Percentiles rank a stretch among this genome's conserved stretches.
Evolutionary conservation across 345 rosid species (phyloP).

Genomic region (Nephelium lappaceum): DNA sequence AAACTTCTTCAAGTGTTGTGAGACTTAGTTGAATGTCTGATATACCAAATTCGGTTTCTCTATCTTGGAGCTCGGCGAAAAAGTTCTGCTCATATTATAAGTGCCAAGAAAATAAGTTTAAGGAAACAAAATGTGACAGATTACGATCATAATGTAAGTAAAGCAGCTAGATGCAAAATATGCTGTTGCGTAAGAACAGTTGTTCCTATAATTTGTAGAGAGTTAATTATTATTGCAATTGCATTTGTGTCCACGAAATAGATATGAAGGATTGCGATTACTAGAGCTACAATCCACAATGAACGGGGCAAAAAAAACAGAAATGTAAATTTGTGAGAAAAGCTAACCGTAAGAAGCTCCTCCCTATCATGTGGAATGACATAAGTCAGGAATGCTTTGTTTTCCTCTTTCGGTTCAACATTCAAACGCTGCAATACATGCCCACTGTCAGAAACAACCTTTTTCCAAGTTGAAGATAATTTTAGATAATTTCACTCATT

Average conservation of each 20-base stretch:
- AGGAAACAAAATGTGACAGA: background rate
- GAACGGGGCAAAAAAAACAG: background rate
- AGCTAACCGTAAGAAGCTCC: slow-evolving; percentile 59
- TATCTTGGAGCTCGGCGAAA: slow-evolving; percentile 74
- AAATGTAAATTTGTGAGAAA: background rate
- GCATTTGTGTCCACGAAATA: background rate
- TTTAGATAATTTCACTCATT: slow-evolving; percentile 7
- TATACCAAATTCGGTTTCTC: slow-evolving; percentile 63
- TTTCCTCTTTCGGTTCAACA: slow-evolving; percentile 71
- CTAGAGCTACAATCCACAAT: background rate
- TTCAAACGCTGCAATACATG: slow-evolving; percentile 57
- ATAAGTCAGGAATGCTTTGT: slow-evolving; percentile 67
- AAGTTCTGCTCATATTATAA: slow-evolving; percentile 42
- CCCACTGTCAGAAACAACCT: slow-evolving; percentile 18
- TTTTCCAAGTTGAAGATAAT: background rate
- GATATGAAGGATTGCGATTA: too few relatives aligned
- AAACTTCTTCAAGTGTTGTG: slow-evolving; percentile 95
- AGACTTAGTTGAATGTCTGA: slow-evolving; percentile 89
- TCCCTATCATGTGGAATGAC: slow-evolving; percentile 87
- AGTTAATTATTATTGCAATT: background rate
- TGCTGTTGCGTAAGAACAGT: background rate
- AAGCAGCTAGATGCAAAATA: background rate
- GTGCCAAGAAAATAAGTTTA: slow-evolving; percentile 13
- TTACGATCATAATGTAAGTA: background rate
- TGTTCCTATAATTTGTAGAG: too few relatives aligned